Conservation (phyloP, 2,329 filamentous ascomycete species). For the Xylariales sp. region DNA sequence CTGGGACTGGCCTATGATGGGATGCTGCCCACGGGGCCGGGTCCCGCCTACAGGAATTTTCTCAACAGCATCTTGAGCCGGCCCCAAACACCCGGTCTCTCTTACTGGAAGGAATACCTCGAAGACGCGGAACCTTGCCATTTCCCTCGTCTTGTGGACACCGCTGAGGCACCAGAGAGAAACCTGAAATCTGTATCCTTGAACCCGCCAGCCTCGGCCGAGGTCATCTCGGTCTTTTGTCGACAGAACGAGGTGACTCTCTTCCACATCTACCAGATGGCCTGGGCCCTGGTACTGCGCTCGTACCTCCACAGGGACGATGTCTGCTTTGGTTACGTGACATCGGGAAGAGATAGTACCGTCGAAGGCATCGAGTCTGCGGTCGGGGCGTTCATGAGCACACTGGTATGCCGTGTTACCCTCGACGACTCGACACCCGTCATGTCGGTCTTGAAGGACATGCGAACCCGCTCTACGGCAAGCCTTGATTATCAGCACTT, state of each 20-base stretch:
- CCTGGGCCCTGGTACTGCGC: conserved; percentile 8
- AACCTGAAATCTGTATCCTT: conserved; percentile 15
- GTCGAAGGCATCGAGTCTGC: conserved; percentile 42
- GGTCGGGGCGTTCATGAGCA: conserved; percentile 50
- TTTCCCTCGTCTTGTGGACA: conserved; percentile 13
- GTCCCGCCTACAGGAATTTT: conserved; percentile 15
- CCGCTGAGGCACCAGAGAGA: conserved; percentile 3
- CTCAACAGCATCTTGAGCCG: conserved; percentile 15
- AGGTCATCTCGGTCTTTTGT: conserved; percentile 29
- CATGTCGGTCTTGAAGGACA: not conserved
- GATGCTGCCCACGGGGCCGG: conserved; percentile 2
- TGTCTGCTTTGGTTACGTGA: conserved; percentile 31
- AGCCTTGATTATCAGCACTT: conserved; percentile 8
- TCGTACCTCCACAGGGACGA: conserved; percentile 7
- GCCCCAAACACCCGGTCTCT: conserved; percentile 12
- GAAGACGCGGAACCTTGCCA: conserved; percentile 21
- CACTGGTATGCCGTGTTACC: conserved; percentile 45
- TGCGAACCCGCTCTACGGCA: not conserved
- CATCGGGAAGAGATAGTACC: conserved; percentile 48
- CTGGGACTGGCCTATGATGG: conserved; percentile 22
- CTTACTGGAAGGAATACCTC: conserved; percentile 24
- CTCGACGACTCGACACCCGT: conserved; percentile 1
- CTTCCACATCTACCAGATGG: conserved; percentile 9
- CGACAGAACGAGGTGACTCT: conserved; percentile 35
- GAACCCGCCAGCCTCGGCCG: not conserved